A percentile compares a stretch with the other conserved stretches of the same genome.
Evolutionary conservation across 768 basidiomycete genomes (phyloP).

Genomic region (Kwoniella sp.): DNA sequence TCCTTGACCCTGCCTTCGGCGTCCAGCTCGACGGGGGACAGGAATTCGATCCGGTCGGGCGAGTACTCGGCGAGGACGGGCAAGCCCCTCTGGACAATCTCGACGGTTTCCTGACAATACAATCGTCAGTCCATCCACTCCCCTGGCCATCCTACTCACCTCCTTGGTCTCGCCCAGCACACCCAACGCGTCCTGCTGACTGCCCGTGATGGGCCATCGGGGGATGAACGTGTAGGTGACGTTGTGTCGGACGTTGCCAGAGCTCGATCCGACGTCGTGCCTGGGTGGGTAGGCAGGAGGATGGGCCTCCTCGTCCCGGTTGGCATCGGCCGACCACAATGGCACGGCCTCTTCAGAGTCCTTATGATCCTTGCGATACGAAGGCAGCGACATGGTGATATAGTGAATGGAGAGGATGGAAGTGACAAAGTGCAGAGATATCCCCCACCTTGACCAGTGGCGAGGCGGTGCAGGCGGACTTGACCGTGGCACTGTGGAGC

Average conservation of each 20-base stretch:
- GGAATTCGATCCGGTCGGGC: slow-evolving; percentile 26
- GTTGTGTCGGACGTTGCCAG: slow-evolving; percentile 3
- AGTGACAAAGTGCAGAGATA: too few relatives aligned
- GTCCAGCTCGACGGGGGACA: slow-evolving; percentile 4
- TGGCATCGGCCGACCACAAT: neutral
- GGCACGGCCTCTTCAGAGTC: neutral
- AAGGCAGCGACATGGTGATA: too few relatives aligned
- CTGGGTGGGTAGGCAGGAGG: neutral
- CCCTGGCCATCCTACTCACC: slow-evolving; percentile 8
- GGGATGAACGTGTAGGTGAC: slow-evolving; percentile 32
- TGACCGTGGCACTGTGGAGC: too few relatives aligned
- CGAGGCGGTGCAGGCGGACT: too few relatives aligned
- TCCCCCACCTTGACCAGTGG: too few relatives aligned
- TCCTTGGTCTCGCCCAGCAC: slow-evolving; percentile 20
- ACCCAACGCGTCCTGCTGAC: slow-evolving; percentile 25
- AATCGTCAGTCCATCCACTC: neutral
- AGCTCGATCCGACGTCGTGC: neutral
- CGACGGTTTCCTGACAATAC: slow-evolving; percentile 20
- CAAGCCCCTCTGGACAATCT: slow-evolving; percentile 24
- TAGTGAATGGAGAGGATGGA: too few relatives aligned
- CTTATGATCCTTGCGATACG: neutral
- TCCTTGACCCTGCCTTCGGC: neutral
- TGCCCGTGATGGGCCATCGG: slow-evolving; percentile 22
- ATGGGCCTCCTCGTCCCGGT: neutral
- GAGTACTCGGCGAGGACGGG: slow-evolving; percentile 14